A percentile compares a stretch with the other conserved stretches of the same genome.
phyloP scores from a whole-genome alignment of 495 filamentous ascomycete genomes.

The Acidiella bohemica region DNA sequence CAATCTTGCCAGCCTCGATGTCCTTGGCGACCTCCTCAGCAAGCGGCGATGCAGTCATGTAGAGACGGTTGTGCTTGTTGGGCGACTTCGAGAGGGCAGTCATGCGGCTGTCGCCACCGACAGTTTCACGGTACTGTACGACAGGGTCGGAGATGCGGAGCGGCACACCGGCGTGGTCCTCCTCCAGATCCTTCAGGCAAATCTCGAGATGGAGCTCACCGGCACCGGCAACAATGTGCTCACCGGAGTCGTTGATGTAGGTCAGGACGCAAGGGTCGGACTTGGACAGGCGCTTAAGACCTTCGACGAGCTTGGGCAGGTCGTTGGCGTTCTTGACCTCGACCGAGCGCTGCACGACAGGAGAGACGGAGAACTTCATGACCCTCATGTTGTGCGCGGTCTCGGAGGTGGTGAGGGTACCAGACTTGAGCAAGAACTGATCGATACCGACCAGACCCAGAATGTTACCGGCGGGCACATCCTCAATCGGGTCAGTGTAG shows the following conservation, averaged over 20 bases:
- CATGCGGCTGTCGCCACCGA: constrained; percentile 66
- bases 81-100: constrained; percentile 98
- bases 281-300: constrained; percentile 99
- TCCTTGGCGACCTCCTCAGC: constrained; percentile 78
- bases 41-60: constrained; percentile 79
- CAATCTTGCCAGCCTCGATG: constrained; percentile 87
- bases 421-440: constrained; percentile 99
- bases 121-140: constrained; percentile 95
- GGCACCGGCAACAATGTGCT: constrained; percentile 97
- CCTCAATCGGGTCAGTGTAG: constrained; percentile 97
- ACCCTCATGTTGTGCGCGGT: constrained; percentile 99
- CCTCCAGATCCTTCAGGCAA: constrained; percentile 99
- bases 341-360: constrained; percentile 95
- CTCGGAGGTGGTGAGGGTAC: constrained; percentile 93
- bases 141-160: constrained; percentile 94
- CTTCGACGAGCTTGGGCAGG: constrained; percentile 98
- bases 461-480: constrained; percentile 99
- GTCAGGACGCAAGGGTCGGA: constrained; percentile 97
- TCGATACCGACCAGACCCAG: constrained; percentile 97
- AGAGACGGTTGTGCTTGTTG: constrained; percentile 99
- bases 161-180: constrained; percentile 97
- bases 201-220: constrained; percentile 99
- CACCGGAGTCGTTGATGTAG: constrained; percentile 75
- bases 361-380: constrained; percentile 99
- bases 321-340: constrained; percentile 99